Evolutionary conservation across 2,329 filamentous ascomycete species (phyloP), one percentile per base, ranked within the genome.

Genomic region (Gaeumannomyces tritici): DNA sequence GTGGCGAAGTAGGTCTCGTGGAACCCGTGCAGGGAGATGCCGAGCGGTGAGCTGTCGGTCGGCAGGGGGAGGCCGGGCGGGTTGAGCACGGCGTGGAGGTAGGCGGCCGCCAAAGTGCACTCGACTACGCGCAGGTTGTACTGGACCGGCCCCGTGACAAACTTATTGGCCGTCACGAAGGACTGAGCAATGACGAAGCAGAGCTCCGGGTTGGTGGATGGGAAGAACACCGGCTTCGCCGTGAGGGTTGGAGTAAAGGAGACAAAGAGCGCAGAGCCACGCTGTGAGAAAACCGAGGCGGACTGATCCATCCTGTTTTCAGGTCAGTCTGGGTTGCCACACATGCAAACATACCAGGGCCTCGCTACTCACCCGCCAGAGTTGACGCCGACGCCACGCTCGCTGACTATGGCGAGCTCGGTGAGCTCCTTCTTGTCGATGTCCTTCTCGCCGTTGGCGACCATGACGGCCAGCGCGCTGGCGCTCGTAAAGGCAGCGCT

Each of bases 71-170:
- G 86, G 47, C 79, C 79, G 0, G 79, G 71, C 13, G 83, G 81
- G 72, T 82, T 84, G 63, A 86, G 75, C 29, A 79, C 76, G 29
- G 84, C 83, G 67, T 87, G 80, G 64, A 88, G 79, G 70, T 84
- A 86, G 28, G 83, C 83, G 3, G 95, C 92, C 3, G 95, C 95
- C 35, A 99, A 83, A 62, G 89, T 95, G 77, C 91, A 96, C 76
- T 99, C 95, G 51, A 97, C 95, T 1, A 99, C 95, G 31, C 95
- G 89, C 28, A 99, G 84, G 74, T 99, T 99, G 80, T 98, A 99
- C 80, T 93, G 91, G 66, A 96, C 88, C 0, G 93, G 93, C 0
- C 89, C 95, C 1, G 93, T 96, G 65, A 93, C 89, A 71, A 95
- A 90, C 78, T 99, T 99, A 80, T 98, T 93, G 6, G 93, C 90